Percentiles rank a stretch among this genome's conserved stretches.
Conservation (phyloP, 2,329 filamentous ascomycete genomes). For the Beauveria sp. region DNA sequence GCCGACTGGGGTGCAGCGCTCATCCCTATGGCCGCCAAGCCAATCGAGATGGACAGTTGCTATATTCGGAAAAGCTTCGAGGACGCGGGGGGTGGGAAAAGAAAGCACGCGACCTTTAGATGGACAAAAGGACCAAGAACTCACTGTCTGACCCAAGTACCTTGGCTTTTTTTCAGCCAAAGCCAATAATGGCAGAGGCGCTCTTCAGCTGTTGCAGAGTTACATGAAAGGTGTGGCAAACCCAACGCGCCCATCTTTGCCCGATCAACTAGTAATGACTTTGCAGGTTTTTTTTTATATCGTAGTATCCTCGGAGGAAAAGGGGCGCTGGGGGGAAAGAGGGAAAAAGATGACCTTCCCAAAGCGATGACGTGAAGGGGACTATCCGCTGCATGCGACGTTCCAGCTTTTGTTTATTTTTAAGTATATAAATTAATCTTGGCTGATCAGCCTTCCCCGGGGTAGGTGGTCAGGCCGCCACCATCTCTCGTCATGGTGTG, state of each 20-base stretch:
- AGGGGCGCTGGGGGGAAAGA: neutral
- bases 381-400: neutral
- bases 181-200: neutral
- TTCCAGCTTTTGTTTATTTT: neutral
- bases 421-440: neutral
- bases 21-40: constrained; percentile 1
- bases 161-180: neutral
- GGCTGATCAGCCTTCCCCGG: neutral
- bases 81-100: neutral
- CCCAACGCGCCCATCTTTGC: neutral
- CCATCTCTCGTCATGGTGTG: neutral
- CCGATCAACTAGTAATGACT: neutral
- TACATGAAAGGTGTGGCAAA: constrained; percentile 1
- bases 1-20: neutral
- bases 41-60: constrained; percentile 5
- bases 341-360: neutral
- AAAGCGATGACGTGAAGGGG: neutral
- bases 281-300: neutral
- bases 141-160: neutral
- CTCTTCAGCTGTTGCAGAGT: neutral
- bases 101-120: neutral
- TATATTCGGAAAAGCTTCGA: neutral
- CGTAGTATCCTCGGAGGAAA: neutral
- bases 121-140: neutral
- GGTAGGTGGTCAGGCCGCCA: neutral